Percentiles rank a stretch among this genome's conserved stretches.
Evolutionary conservation across 306 rosid genomes (phyloP).

Genomic region (Ormosia semicastrata): DNA sequence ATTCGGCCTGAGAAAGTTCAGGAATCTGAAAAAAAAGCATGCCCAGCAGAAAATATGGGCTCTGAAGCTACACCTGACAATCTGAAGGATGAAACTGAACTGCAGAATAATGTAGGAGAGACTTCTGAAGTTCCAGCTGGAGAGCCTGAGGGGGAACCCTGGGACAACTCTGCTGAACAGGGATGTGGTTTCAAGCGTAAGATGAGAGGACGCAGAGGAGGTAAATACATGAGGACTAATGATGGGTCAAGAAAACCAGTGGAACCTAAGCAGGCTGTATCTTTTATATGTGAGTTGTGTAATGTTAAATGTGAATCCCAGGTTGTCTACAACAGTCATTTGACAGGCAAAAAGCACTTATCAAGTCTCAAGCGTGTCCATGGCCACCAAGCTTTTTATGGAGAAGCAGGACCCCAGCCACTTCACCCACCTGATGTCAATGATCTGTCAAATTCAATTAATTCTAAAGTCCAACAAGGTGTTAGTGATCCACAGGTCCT

Average conservation of each 20-base stretch:
- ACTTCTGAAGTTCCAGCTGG: conserved; percentile 44
- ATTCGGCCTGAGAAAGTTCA: conserved; percentile 44
- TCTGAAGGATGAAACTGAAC: conserved; percentile 43
- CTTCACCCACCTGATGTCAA: conserved; percentile 47
- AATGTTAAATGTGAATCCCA: conserved; percentile 78
- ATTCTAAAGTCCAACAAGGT: conserved; percentile 56
- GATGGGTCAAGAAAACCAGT: conserved; percentile 55
- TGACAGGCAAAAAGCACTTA: conserved; percentile 67
- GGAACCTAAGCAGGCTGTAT: conserved; percentile 46
- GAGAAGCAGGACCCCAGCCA: conserved; percentile 52
- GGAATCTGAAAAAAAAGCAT: conserved; percentile 40
- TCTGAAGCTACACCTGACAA: conserved; percentile 38
- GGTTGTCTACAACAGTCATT: conserved; percentile 66
- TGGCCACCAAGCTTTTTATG: conserved; percentile 45
- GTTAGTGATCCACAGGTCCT: conserved; percentile 68
- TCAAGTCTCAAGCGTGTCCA: conserved; percentile 52
- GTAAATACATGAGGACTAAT: conserved; percentile 44
- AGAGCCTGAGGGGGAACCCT: conserved; percentile 34
- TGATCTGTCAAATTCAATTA: conserved; percentile 42
- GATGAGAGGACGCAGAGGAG: conserved; percentile 59
- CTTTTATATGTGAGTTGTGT: conserved; percentile 70
- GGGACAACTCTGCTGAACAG: conserved; percentile 40
- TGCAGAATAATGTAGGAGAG: conserved; percentile 38
- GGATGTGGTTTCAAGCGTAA: conserved; percentile 69
- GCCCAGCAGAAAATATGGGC: conserved; percentile 28